Evolutionary conservation across 495 filamentous ascomycete genomes (phyloP).

Genomic region (Podospora pseudocomata): DNA sequence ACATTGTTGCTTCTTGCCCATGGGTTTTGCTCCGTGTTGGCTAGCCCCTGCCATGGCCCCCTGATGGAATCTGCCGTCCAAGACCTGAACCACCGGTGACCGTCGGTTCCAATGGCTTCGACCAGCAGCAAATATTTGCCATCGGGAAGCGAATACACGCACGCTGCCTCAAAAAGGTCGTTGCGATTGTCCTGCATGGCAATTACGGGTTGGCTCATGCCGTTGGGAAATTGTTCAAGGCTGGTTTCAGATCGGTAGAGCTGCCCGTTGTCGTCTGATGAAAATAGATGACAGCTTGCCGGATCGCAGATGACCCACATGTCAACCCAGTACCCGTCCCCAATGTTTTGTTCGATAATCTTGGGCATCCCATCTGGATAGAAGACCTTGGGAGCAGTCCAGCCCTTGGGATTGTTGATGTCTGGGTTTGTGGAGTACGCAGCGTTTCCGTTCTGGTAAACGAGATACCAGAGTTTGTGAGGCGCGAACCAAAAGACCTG

Average conservation of each 20-base stretch:
- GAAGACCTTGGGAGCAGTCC: conserved; percentile 27
- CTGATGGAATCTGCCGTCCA: conserved; percentile 23
- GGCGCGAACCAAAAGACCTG: conserved; percentile 28
- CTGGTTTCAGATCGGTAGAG: conserved; percentile 26
- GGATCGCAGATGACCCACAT: conserved; percentile 33
- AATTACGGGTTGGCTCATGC: conserved; percentile 26
- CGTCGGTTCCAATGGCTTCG: conserved; percentile 24
- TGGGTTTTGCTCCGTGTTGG: conserved; percentile 22
- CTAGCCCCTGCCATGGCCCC: conserved; percentile 22
- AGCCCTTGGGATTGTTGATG: conserved; percentile 26
- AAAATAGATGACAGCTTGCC: conserved; percentile 24
- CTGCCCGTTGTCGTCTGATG: conserved; percentile 30
- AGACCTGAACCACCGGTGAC: conserved; percentile 23
- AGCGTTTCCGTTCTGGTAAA: conserved; percentile 31
- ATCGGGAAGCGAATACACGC: conserved; percentile 20
- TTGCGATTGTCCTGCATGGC: conserved; percentile 19
- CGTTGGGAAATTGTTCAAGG: conserved; percentile 20
- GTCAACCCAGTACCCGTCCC: conserved; percentile 29
- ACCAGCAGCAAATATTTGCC: conserved; percentile 24
- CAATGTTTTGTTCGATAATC: conserved; percentile 24
- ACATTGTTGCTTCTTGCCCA: conserved; percentile 28
- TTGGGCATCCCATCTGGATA: conserved; percentile 17
- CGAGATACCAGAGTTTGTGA: conserved; percentile 29
- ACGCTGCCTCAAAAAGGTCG: conserved; percentile 25
- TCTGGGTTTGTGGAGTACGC: conserved; percentile 31